Percentiles rank a stretch among this genome's conserved stretches.
Evolutionary conservation across 805 yeast genomes (phyloP).

Genomic region (Candida railenensis): DNA sequence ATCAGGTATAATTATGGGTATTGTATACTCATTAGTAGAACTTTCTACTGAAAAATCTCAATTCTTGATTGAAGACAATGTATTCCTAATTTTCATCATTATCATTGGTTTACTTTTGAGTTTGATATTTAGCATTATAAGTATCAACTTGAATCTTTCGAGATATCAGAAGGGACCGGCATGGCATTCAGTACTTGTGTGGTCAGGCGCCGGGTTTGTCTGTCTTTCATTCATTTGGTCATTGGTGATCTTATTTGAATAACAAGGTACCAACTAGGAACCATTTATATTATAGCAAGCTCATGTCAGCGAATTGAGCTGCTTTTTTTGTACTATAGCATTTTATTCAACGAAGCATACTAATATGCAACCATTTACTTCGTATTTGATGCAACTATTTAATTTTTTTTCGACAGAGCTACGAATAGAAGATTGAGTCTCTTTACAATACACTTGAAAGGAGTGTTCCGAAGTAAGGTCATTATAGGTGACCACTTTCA

Average conservation of each 20-base stretch:
- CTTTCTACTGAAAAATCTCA: conserved; percentile 20
- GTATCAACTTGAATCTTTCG: conserved; percentile 33
- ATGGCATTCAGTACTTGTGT: conserved; percentile 21
- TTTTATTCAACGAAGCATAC: no score
- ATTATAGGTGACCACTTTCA: no score
- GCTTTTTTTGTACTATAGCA: no score
- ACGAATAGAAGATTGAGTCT: no score
- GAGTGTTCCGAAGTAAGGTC: no score
- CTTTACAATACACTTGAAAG: no score
- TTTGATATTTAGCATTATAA: conserved; percentile 31
- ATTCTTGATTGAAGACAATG: conserved; percentile 27
- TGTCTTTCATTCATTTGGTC: conserved; percentile 15
- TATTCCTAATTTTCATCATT: conserved; percentile 30
- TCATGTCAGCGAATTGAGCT: no score
- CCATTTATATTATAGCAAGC: no score
- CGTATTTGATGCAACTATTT: no score
- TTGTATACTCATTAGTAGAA: conserved; percentile 30
- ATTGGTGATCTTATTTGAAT: conserved; percentile 6
- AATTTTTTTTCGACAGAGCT: no score
- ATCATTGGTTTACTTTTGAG: conserved; percentile 31
- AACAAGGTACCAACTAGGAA: no score
- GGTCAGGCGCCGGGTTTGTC: conserved; percentile 18
- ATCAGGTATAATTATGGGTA: conserved; percentile 40
- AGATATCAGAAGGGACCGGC: conserved; percentile 28
- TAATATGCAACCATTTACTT: no score